Evolutionary conservation across 345 rosid species (phyloP).

Genomic region (Syzygium grande): DNA sequence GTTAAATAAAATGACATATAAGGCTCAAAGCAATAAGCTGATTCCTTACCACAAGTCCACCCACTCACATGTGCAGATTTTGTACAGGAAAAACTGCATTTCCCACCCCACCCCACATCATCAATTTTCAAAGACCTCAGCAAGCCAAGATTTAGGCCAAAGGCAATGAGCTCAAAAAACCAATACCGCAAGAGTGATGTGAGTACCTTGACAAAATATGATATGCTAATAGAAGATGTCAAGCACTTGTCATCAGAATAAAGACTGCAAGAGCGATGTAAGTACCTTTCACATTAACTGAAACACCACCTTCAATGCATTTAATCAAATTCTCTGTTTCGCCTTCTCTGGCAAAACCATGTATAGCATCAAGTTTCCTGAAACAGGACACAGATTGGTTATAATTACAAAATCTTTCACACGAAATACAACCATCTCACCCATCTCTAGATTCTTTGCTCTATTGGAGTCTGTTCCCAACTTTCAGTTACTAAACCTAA

Average conservation of each 20-base stretch:
- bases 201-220: background rate
- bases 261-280: background rate
- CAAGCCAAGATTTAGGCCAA: background rate
- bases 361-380: conserved; percentile 92
- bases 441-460: background rate
- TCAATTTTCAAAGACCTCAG: background rate
- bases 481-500: background rate
- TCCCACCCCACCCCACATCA: background rate
- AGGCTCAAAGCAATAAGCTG: background rate
- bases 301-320: conserved; percentile 64
- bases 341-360: conserved; percentile 90
- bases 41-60: too few relatives aligned
- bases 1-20: background rate
- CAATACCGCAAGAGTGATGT: background rate
- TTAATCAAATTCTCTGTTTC: conserved; percentile 58
- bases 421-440: background rate
- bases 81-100: background rate
- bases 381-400: background rate
- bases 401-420: background rate
- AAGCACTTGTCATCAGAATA: background rate
- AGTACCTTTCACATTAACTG: conserved; percentile 54
- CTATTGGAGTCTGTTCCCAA: background rate
- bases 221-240: background rate
- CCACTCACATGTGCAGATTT: background rate
- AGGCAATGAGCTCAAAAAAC: background rate